phyloP scores from a whole-genome alignment of 2,329 filamentous ascomycete species.

The Fusarium solani-melongenae region DNA sequence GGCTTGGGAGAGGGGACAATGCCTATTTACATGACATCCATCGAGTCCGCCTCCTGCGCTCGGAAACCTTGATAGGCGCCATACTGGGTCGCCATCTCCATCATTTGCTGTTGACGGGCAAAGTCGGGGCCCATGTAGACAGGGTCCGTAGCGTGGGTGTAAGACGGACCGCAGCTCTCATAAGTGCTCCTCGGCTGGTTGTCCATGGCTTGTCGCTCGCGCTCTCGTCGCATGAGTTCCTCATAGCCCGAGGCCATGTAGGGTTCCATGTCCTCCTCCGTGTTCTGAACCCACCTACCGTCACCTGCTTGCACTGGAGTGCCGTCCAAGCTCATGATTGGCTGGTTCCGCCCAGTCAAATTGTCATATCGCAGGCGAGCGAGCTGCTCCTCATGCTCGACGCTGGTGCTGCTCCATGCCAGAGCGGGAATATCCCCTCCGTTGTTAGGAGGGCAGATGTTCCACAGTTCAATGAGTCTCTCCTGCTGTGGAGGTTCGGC shows the following conservation, averaged over 20 bases:
- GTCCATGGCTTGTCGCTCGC: constrained; percentile 57
- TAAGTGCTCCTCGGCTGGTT: constrained; percentile 55
- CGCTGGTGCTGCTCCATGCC: constrained; percentile 63
- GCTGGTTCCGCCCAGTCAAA: constrained; percentile 52
- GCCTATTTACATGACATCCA: constrained; percentile 56
- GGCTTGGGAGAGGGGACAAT: constrained; percentile 1
- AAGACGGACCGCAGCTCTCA: constrained; percentile 58
- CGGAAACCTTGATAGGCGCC: constrained; percentile 67
- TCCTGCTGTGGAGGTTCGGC: constrained; percentile 78
- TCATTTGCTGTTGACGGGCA: constrained; percentile 61
- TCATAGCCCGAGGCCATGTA: constrained; percentile 90
- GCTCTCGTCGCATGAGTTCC: constrained; percentile 71
- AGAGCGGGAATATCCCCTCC: constrained; percentile 64
- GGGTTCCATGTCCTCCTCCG: constrained; percentile 71
- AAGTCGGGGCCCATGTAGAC: constrained; percentile 68
- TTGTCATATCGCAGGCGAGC: constrained; percentile 69
- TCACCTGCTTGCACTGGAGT: constrained; percentile 63
- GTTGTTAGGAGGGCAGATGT: constrained; percentile 77
- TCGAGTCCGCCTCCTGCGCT: constrained; percentile 59
- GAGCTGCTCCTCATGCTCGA: constrained; percentile 69
- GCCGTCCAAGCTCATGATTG: constrained; percentile 64
- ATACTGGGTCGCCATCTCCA: constrained; percentile 76
- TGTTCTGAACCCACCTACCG: constrained; percentile 61
- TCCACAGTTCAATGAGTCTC: constrained; percentile 86
- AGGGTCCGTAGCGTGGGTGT: constrained; percentile 72